These are phyloP conservation scores for Candida pseudofarinosa DNA, from an alignment of 805 yeast species.

Conservation along the genomic window DNA sequence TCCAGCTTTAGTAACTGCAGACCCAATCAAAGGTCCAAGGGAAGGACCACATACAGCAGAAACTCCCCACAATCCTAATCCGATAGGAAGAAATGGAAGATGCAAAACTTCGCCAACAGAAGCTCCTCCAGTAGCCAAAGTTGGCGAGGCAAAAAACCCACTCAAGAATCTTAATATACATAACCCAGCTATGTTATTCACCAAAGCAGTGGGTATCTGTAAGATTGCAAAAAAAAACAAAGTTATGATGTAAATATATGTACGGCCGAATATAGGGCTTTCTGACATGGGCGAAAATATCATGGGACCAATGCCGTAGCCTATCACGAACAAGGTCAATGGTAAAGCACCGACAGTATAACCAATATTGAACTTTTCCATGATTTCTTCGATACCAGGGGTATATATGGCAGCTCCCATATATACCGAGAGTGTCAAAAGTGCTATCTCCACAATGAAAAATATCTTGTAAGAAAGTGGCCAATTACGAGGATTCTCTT, in stretches of 20 bases:
- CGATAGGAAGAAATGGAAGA: conserved; percentile 41
- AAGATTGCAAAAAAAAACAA: conserved; percentile 45
- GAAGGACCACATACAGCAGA: conserved; percentile 55
- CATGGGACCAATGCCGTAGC: conserved; percentile 61
- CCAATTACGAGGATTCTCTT: conserved; percentile 60
- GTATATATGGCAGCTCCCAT: conserved; percentile 56
- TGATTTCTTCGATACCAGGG: conserved; percentile 46
- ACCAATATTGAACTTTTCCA: conserved; percentile 42
- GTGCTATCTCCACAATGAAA: conserved; percentile 34
- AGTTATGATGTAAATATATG: conserved; percentile 44
- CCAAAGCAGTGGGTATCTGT: conserved; percentile 55
- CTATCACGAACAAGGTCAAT: conserved; percentile 52
- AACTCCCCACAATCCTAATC: conserved; percentile 49
- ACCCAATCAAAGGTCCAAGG: conserved; percentile 55
- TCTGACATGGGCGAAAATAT: conserved; percentile 58
- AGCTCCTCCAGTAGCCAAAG: conserved; percentile 58
- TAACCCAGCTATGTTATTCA: conserved; percentile 48
- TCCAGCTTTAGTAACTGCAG: conserved; percentile 45
- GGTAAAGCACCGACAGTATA: conserved; percentile 47
- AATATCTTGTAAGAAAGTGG: conserved; percentile 34
- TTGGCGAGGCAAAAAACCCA: conserved; percentile 55
- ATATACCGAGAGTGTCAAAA: conserved; percentile 50
- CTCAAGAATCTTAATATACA: conserved; percentile 48
- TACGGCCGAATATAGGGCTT: conserved; percentile 50
- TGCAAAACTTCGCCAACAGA: conserved; percentile 47